A percentile compares a stretch with the other conserved stretches of the same genome.
phyloP scores from a whole-genome alignment of 768 basidiomycete species.

The Sporobolomyces roseus region DNA sequence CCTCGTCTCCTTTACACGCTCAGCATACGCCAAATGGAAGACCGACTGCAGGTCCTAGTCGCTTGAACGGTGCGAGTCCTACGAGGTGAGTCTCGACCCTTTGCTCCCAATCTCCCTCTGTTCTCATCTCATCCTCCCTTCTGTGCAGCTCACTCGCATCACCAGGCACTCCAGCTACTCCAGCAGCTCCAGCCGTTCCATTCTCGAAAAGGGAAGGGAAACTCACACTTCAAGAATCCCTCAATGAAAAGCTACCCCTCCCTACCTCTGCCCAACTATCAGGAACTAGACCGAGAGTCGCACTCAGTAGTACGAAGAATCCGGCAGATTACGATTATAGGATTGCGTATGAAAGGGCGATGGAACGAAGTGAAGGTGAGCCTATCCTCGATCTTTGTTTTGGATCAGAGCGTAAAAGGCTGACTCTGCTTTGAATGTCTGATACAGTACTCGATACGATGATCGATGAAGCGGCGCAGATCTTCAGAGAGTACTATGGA shows the following conservation, averaged over 20 bases:
- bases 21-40: conserved; percentile 23
- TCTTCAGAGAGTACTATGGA: conserved; percentile 64
- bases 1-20: conserved; percentile 16
- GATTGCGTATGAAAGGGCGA: conserved; percentile 91
- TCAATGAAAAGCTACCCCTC: conserved; percentile 49
- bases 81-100: neutral
- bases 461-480: conserved; percentile 79
- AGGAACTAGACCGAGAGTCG: conserved; percentile 44
- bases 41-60: conserved; percentile 20
- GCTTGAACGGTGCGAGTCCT: conserved; percentile 9
- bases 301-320: conserved; percentile 44
- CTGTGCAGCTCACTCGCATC: conserved; percentile 11
- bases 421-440: neutral
- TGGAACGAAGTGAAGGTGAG: conserved; percentile 75
- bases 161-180: conserved; percentile 16
- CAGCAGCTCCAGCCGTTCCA: conserved; percentile 25
- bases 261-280: conserved; percentile 33
- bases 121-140: neutral
- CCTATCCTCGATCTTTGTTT: conserved; percentile 5
- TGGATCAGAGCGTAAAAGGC: neutral
- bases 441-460: conserved; percentile 76
- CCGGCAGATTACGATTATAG: conserved; percentile 58
- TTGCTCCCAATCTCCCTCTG: neutral
- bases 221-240: conserved; percentile 46
- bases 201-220: conserved; percentile 19